Percentiles rank a stretch among this genome's conserved stretches.
phyloP scores from a whole-genome alignment of 2,329 filamentous ascomycete genomes.

The Aspergillus sp. region DNA sequence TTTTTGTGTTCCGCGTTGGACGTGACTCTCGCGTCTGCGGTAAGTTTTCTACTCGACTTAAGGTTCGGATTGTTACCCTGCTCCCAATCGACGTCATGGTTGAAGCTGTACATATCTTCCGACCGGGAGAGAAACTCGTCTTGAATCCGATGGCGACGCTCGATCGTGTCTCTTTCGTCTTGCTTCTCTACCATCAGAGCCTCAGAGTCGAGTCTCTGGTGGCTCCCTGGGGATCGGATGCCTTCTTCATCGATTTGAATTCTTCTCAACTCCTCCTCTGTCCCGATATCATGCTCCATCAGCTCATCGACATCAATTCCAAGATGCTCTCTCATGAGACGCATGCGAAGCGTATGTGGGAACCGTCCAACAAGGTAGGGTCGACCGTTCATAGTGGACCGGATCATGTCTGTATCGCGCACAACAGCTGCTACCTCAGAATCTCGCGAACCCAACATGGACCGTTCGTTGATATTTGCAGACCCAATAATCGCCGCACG shows the following conservation, averaged over 20 bases:
- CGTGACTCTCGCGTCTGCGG: conserved; percentile 55
- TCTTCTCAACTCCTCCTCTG: conserved; percentile 57
- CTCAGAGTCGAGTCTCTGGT: conserved; percentile 22
- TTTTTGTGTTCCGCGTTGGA: conserved; percentile 60
- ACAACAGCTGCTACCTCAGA: conserved; percentile 89
- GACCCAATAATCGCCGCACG: conserved; percentile 90
- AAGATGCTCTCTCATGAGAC: conserved; percentile 93
- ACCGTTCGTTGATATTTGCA: conserved; percentile 97
- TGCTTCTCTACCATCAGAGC: conserved; percentile 32
- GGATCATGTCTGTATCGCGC: conserved; percentile 86
- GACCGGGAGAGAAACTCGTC: conserved; percentile 54
- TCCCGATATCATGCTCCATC: conserved; percentile 69
- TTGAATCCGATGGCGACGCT: conserved; percentile 42
- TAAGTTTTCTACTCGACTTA: conserved; percentile 50
- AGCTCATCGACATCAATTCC: conserved; percentile 94
- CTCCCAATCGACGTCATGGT: conserved; percentile 66
- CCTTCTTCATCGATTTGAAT: conserved; percentile 54
- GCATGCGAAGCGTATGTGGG: conserved; percentile 85
- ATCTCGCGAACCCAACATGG: conserved; percentile 86
- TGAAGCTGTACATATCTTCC: conserved; percentile 63
- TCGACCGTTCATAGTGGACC: conserved; percentile 83
- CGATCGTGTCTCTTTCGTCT: conserved; percentile 38
- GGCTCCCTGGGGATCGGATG: conserved; percentile 13
- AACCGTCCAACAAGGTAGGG: conserved; percentile 89
- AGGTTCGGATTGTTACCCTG: conserved; percentile 55